Percentiles rank a stretch among this genome's conserved stretches.
phyloP scores from a whole-genome alignment of 192 early-diverging fungal species.

The Podila minutissima region DNA sequence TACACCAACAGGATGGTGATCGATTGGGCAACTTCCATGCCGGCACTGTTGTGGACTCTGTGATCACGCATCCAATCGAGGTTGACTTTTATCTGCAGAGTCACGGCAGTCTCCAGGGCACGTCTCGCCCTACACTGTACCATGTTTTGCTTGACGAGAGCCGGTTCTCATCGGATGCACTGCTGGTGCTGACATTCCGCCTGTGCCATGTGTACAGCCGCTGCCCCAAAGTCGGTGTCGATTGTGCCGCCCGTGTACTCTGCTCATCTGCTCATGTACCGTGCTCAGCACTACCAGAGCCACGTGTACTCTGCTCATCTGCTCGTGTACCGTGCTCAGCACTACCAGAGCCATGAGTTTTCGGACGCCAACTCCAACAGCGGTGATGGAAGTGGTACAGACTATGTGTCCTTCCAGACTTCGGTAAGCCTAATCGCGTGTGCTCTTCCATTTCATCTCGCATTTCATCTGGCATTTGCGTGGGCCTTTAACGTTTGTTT shows the following conservation, averaged over 20 bases:
- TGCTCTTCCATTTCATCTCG: background rate
- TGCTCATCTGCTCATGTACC: conserved; percentile 51
- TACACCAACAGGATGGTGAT: conserved; percentile 63
- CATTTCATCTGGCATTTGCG: no score
- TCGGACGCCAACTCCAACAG: conserved; percentile 21
- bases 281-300: conserved; percentile 47
- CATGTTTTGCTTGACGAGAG: conserved; percentile 88
- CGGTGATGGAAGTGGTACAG: background rate
- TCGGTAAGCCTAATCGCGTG: conserved; percentile 5
- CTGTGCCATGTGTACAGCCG: no score
- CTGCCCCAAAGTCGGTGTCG: conserved; percentile 85
- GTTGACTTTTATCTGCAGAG: conserved; percentile 88
- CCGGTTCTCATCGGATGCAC: conserved; percentile 70
- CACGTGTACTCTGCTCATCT: conserved; percentile 54
- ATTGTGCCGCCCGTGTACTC: conserved; percentile 62
- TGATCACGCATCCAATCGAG: conserved; percentile 75
- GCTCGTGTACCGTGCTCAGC: conserved; percentile 49
- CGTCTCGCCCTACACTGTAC: conserved; percentile 91
- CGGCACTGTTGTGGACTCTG: conserved; percentile 79
- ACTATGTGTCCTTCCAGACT: conserved; percentile 9
- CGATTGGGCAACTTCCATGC: conserved; percentile 79
- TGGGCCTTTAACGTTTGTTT: background rate
- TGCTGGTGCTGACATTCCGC: no score
- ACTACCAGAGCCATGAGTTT: conserved; percentile 29
- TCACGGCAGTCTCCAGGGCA: conserved; percentile 90